Evolutionary conservation across 129 eudicot genomes (phyloP), one percentile per base, ranked within the genome.

Genomic region (Helianthus tuberosus): DNA sequence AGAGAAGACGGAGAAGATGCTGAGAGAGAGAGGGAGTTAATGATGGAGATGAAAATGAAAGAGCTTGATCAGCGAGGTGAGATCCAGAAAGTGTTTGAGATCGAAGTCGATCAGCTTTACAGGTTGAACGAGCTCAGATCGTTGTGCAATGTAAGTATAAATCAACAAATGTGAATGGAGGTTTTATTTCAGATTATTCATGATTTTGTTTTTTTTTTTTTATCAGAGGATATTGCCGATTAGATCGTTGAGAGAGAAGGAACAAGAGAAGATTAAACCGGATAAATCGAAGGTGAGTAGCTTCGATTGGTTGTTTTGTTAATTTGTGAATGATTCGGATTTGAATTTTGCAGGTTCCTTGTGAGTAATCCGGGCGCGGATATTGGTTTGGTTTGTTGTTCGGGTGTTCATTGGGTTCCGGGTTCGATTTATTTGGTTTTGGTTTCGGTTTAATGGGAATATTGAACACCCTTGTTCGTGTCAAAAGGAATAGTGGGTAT

Each of bases 31-130:
- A 84, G 96, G 72, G 84, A 62, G 8, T 13, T 80, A 41, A 57
- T 75, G 78, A 79, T 93, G 81, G 96, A 90, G 25, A 43, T 84
- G 87, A 75, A 81, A 14, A 80, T 86, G 80, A 79, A 76, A 65
- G 89, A 88, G 73, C 85, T 90, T 11, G 50, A 66, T 7, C 66
- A 65, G 17, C 77, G 96, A 75, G 98, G 98, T 6, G 89, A 93
- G 81, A 43, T 81, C 52, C 98, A 93, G 78, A 93, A 78, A 69
- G 59, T 64, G 84, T 85, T 90, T 2, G 98, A 93, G 73, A 82
- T 93, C 11, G 96, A 93, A 72, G 88, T 93, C 0, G 98, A 93
- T 75, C 77, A 97, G 15, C 83, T 93, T 52, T 93, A 77, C 76
- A 72, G 98, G 41, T 64, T 93, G 49, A 90, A 90, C 17, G 88